Evolutionary conservation across 73 alveolate genomes (phyloP).

Genomic region (Paramecium bursaria): DNA sequence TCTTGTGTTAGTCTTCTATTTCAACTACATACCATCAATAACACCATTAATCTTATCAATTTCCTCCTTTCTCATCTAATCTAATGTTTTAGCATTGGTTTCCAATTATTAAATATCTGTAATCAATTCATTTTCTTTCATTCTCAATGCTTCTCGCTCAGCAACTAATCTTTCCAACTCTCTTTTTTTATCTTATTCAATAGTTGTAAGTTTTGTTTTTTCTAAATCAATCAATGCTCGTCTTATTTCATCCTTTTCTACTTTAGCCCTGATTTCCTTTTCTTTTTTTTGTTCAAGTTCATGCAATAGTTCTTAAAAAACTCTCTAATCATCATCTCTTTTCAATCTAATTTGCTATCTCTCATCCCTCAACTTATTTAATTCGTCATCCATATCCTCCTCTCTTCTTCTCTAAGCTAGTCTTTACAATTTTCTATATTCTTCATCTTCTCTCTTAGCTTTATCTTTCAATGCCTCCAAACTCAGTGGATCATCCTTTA

Average conservation of each 20-base stretch:
- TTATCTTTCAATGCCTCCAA: constrained; percentile 70
- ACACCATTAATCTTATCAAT: constrained; percentile 53
- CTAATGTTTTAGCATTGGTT: constrained; percentile 64
- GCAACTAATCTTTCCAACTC: constrained; percentile 80
- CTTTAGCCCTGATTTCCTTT: constrained; percentile 80
- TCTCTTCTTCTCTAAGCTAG: constrained; percentile 69
- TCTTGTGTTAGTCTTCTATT: constrained; percentile 60
- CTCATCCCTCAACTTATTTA: constrained; percentile 76
- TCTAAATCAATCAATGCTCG: constrained; percentile 84
- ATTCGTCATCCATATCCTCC: constrained; percentile 76
- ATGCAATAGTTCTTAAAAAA: constrained; percentile 74
- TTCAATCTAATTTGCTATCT: constrained; percentile 77
- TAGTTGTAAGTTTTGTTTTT: constrained; percentile 76
- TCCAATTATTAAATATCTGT: constrained; percentile 81
- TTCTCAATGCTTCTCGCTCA: constrained; percentile 82
- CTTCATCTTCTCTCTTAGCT: constrained; percentile 56
- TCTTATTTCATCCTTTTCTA: constrained; percentile 85
- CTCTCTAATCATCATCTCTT: constrained; percentile 78
- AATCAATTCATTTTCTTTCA: constrained; percentile 82
- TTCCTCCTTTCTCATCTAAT: constrained; percentile 77
- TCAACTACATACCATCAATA: constrained; percentile 69
- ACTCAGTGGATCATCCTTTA: constrained; percentile 40
- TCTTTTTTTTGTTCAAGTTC: constrained; percentile 84
- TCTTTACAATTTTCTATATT: constrained; percentile 55
- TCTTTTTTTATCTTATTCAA: constrained; percentile 81